phyloP scores from a whole-genome alignment of 805 yeast genomes.

The Candida sakaeoensis region DNA sequence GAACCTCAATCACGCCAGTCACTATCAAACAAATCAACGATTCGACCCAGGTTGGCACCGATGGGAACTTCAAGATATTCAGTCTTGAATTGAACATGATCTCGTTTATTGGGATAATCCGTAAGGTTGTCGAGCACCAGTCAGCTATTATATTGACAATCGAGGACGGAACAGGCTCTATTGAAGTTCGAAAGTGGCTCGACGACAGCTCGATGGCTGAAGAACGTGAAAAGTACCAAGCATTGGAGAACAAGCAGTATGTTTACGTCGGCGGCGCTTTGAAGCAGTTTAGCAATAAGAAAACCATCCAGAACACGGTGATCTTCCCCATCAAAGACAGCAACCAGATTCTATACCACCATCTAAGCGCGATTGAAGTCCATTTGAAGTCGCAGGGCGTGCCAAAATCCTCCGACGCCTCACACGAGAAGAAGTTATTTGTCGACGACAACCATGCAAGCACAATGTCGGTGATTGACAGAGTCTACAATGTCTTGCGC shows the following conservation, averaged over 20 bases:
- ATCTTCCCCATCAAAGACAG: constrained; percentile 56
- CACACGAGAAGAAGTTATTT: constrained; percentile 17
- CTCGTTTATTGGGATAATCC: constrained; percentile 64
- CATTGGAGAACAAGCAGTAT: constrained; percentile 47
- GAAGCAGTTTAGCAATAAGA: constrained; percentile 59
- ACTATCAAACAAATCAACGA: constrained; percentile 71
- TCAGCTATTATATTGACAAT: constrained; percentile 53
- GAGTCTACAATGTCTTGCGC: constrained; percentile 45
- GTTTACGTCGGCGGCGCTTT: constrained; percentile 50
- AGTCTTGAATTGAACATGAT: constrained; percentile 62
- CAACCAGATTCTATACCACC: constrained; percentile 67
- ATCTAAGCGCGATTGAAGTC: constrained; percentile 56
- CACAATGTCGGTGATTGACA: constrained; percentile 35
- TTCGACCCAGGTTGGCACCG: constrained; percentile 58
- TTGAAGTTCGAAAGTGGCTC: constrained; percentile 64
- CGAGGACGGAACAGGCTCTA: constrained; percentile 74
- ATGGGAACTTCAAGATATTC: constrained; percentile 59
- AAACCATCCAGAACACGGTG: constrained; percentile 60
- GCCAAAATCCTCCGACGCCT: constrained; percentile 13
- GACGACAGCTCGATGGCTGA: constrained; percentile 28
- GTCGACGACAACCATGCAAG: constrained; percentile 23
- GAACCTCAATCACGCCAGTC: constrained; percentile 49
- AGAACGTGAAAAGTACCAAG: constrained; percentile 29
- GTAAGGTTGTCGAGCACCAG: constrained; percentile 58
- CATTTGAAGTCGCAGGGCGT: constrained; percentile 57